Conservation (phyloP, 306 rosid genomes). For the Prosopis cineraria region DNA sequence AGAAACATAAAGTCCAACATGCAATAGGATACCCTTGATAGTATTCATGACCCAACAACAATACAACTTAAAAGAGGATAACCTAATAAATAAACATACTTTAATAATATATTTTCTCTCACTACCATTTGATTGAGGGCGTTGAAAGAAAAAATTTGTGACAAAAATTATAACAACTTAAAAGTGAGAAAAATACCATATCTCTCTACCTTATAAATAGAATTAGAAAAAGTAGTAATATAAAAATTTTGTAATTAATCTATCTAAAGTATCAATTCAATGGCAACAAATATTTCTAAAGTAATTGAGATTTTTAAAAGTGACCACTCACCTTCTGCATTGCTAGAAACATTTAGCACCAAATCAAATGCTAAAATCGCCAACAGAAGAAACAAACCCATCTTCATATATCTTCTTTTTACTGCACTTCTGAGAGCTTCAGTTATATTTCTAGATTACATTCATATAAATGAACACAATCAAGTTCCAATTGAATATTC, state of each 20-base stretch:
- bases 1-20: constrained; percentile 25
- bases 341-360: constrained; percentile 35
- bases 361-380: constrained; percentile 3
- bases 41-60: no score
- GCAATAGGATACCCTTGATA: no score
- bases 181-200: no score
- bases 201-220: no score
- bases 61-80: no score
- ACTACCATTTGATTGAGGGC: no score
- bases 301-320: constrained; percentile 17
- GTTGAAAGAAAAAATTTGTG: no score
- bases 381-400: constrained; percentile 16
- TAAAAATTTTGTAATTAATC: constrained; percentile 17
- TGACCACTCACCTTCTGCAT: constrained; percentile 34
- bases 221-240: no score
- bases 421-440: constrained; percentile 5
- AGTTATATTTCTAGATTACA: background rate
- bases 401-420: constrained; percentile 27
- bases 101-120: no score
- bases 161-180: no score
- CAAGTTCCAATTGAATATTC: background rate
- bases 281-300: constrained; percentile 22
- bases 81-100: no score
- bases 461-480: background rate
- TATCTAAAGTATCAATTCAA: constrained; percentile 26